A percentile compares a stretch with the other conserved stretches of the same genome.
These are phyloP conservation scores for Bipolaris bicolor DNA, from an alignment of 2,329 filamentous ascomycete species.

Conservation along the genomic window DNA sequence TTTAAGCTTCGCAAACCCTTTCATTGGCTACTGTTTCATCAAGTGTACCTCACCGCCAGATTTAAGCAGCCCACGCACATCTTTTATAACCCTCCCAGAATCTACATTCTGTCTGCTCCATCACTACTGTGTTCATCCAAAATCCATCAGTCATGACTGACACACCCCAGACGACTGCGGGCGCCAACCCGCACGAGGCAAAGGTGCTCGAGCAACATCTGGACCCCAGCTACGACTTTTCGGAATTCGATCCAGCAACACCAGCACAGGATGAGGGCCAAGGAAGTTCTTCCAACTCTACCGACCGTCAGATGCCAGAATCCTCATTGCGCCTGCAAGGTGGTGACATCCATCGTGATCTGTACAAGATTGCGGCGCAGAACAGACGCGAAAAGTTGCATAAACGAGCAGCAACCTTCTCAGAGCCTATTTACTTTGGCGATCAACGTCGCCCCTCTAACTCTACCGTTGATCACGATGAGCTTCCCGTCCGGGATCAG, in stretches of 20 bases:
- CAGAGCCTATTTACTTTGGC: conserved; percentile 54
- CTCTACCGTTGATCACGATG: conserved; percentile 43
- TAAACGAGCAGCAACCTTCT: conserved; percentile 71
- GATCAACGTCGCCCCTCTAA: conserved; percentile 19
- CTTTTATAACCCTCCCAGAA: background rate
- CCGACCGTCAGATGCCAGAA: conserved; percentile 49
- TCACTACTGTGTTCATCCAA: conserved; percentile 1
- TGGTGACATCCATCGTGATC: conserved; percentile 78
- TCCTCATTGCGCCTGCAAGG: conserved; percentile 76
- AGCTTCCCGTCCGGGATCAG: conserved; percentile 53
- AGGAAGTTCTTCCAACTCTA: conserved; percentile 33
- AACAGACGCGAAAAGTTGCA: conserved; percentile 52
- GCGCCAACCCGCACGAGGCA: conserved; percentile 40
- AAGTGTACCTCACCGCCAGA: conserved; percentile 26
- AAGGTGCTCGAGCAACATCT: conserved; percentile 52
- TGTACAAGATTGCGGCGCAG: conserved; percentile 74
- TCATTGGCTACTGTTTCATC: conserved; percentile 30
- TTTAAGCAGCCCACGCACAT: conserved; percentile 13
- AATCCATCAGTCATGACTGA: conserved; percentile 33
- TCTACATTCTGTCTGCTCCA: background rate
- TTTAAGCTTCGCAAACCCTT: conserved; percentile 30
- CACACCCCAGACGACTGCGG: conserved; percentile 34
- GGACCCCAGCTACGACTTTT: conserved; percentile 48
- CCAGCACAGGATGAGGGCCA: conserved; percentile 31
- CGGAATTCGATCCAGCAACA: conserved; percentile 50